Conservation (phyloP, 2,329 filamentous ascomycete genomes). For the Colletotrichum gigasporum region DNA sequence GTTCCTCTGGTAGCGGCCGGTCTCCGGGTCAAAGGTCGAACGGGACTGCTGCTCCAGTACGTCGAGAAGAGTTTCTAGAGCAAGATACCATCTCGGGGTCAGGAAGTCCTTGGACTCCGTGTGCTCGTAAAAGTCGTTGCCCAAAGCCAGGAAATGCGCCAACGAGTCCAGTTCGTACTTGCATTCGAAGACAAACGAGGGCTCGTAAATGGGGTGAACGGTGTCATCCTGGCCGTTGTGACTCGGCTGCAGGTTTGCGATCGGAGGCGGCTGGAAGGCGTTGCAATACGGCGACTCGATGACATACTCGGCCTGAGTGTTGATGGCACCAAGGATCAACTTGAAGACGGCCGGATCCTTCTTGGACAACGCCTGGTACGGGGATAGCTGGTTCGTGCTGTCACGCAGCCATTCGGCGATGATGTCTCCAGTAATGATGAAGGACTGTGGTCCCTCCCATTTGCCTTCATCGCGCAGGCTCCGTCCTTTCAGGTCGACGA, state of each 20-base stretch:
- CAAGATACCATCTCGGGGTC: conserved; percentile 79
- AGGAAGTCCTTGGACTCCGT: conserved; percentile 83
- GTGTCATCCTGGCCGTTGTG: conserved; percentile 83
- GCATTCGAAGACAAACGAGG: conserved; percentile 90
- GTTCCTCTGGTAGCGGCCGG: conserved; percentile 73
- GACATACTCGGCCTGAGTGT: conserved; percentile 94
- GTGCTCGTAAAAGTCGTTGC: conserved; percentile 86
- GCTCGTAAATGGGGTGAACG: conserved; percentile 90
- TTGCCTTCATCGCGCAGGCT: conserved; percentile 61
- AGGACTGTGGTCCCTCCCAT: conserved; percentile 89
- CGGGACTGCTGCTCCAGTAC: conserved; percentile 82
- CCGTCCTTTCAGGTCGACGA: conserved; percentile 37
- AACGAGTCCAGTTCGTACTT: conserved; percentile 98
- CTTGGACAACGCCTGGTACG: conserved; percentile 86
- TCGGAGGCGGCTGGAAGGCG: conserved; percentile 93
- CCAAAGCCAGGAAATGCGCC: conserved; percentile 86
- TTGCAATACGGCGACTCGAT: conserved; percentile 98
- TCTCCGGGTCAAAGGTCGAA: conserved; percentile 79
- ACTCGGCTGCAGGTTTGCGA: conserved; percentile 76
- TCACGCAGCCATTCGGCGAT: conserved; percentile 93
- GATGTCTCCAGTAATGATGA: conserved; percentile 93
- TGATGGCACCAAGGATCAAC: conserved; percentile 91
- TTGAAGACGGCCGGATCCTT: conserved; percentile 81
- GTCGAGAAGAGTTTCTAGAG: conserved; percentile 76
- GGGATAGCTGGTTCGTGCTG: conserved; percentile 91